phyloP scores from a whole-genome alignment of 495 filamentous ascomycete genomes.

The Aspergillus leporis region DNA sequence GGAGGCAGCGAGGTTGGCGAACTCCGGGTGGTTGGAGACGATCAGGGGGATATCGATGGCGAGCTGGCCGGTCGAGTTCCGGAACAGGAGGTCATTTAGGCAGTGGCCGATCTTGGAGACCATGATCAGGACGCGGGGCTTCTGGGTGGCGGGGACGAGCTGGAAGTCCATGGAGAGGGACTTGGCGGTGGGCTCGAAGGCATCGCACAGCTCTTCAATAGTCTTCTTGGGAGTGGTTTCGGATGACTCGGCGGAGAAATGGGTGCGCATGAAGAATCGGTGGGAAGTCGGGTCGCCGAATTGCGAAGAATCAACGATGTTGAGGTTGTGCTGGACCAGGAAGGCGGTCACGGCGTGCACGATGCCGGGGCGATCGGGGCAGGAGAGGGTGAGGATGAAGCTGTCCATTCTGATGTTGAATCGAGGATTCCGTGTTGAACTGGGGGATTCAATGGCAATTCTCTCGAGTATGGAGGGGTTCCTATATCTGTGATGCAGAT shows the following conservation, averaged over 20 bases:
- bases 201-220: slow-evolving; percentile 41
- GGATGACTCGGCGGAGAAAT: slow-evolving; percentile 55
- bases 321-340: slow-evolving; percentile 63
- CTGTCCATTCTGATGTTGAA: slow-evolving; percentile 51
- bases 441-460: not conserved
- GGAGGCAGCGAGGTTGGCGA: slow-evolving; percentile 61
- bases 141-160: slow-evolving; percentile 59
- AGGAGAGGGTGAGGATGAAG: slow-evolving; percentile 73
- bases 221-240: slow-evolving; percentile 34
- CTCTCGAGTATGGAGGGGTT: not conserved
- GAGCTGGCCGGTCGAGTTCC: slow-evolving; percentile 57
- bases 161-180: slow-evolving; percentile 62
- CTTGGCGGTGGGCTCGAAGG: slow-evolving; percentile 55
- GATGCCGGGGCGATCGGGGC: slow-evolving; percentile 73
- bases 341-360: slow-evolving; percentile 74
- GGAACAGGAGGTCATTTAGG: slow-evolving; percentile 77
- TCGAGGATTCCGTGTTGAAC: slow-evolving; percentile 14
- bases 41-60: slow-evolving; percentile 66
- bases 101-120: slow-evolving; percentile 81
- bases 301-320: slow-evolving; percentile 74
- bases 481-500: not conserved
- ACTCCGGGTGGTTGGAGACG: slow-evolving; percentile 75
- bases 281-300: slow-evolving; percentile 65
- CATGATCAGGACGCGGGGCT: slow-evolving; percentile 74
- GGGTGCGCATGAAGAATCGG: slow-evolving; percentile 78